phyloP scores from a whole-genome alignment of 129 eudicot species.

The Pittosporum tobira region DNA sequence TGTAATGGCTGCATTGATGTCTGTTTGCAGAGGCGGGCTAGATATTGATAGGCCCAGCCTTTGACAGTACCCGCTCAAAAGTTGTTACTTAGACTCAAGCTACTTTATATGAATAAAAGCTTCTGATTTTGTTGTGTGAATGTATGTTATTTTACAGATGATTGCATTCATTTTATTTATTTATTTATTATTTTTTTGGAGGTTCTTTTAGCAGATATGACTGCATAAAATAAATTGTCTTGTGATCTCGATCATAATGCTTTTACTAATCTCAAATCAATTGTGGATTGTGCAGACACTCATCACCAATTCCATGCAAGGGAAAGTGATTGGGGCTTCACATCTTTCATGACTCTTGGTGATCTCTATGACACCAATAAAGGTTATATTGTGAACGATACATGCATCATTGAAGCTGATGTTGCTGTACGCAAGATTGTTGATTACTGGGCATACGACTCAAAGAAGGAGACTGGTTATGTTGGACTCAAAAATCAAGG shows the following conservation, averaged over 20 bases:
- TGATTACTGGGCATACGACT: constrained; percentile 90
- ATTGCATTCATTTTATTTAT: not conserved
- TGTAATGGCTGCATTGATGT: too few species aligned
- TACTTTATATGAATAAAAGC: too few species aligned
- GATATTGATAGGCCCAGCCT: too few species aligned
- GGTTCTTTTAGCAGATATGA: not conserved
- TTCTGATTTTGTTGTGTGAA: too few species aligned
- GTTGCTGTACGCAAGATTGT: constrained; percentile 81
- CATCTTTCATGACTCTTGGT: constrained; percentile 82
- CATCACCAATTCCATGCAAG: constrained; percentile 89
- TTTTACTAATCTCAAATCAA: not conserved
- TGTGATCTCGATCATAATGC: not conserved
- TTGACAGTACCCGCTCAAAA: too few species aligned
- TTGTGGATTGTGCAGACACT: constrained; percentile 50
- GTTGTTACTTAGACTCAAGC: too few species aligned
- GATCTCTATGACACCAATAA: constrained; percentile 80
- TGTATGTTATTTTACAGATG: too few species aligned
- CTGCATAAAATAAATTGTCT: not conserved
- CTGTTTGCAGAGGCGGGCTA: too few species aligned
- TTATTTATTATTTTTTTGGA: too few species aligned
- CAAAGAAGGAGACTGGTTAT: constrained; percentile 92
- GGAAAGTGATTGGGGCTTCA: constrained; percentile 98
- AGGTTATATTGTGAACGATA: constrained; percentile 73
- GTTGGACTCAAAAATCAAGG: constrained; percentile 98
- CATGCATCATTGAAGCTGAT: constrained; percentile 77